Conservation (phyloP, 2,329 filamentous ascomycete genomes). For the Aspergillus pseudoglaucus region DNA sequence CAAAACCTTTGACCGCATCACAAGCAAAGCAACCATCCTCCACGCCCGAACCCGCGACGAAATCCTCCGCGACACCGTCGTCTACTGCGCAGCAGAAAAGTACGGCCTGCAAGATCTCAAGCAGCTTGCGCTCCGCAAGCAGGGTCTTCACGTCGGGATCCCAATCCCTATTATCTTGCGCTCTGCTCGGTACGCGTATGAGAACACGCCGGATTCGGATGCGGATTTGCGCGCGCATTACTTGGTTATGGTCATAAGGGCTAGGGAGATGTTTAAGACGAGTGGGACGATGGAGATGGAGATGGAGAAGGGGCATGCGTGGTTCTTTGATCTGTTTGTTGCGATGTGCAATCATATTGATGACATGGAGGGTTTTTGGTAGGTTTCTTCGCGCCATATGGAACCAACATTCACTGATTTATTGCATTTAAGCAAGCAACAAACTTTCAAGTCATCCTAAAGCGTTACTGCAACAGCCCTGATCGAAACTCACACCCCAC, state of each 20-base stretch:
- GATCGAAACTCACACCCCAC: too few species aligned
- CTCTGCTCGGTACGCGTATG: slow-evolving; percentile 90
- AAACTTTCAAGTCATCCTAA: too few species aligned
- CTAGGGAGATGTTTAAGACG: slow-evolving; percentile 94
- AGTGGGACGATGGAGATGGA: slow-evolving; percentile 98
- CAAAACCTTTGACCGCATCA: slow-evolving; percentile 53
- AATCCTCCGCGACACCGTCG: slow-evolving; percentile 82
- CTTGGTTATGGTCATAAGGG: slow-evolving; percentile 93
- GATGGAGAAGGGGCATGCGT: slow-evolving; percentile 90
- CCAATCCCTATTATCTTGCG: slow-evolving; percentile 86
- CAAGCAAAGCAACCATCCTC: slow-evolving; percentile 70
- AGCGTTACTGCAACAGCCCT: too few species aligned
- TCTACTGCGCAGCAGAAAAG: slow-evolving; percentile 88
- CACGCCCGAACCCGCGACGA: slow-evolving; percentile 66
- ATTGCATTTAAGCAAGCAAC: too few species aligned
- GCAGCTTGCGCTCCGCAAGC: slow-evolving; percentile 84
- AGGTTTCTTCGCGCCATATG: slow-evolving; percentile 20
- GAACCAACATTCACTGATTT: too few species aligned
- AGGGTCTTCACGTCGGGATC: slow-evolving; percentile 87
- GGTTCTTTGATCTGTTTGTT: slow-evolving; percentile 98
- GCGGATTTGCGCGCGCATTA: slow-evolving; percentile 92
- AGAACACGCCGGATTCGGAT: slow-evolving; percentile 88
- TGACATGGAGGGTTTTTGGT: slow-evolving; percentile 83
- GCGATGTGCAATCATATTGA: slow-evolving; percentile 98
- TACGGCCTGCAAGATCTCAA: slow-evolving; percentile 92